phyloP scores from a whole-genome alignment of 352 stramenopile species.

The Phytophthora megakarya region DNA sequence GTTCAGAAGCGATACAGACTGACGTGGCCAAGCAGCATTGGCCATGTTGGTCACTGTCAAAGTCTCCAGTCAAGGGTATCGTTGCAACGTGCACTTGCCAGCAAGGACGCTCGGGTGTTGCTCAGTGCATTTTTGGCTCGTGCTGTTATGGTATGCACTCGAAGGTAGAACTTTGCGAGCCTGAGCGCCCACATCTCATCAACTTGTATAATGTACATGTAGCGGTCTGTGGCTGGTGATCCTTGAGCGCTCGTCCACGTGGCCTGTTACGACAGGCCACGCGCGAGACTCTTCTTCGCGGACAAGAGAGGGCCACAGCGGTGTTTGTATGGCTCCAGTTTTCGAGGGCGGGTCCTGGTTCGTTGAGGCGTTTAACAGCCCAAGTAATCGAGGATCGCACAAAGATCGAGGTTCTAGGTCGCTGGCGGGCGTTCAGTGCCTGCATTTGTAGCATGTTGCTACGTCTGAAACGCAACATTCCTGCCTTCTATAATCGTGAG shows the following conservation, averaged over 20 bases:
- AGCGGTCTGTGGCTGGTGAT: background rate
- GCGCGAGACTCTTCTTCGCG: constrained; percentile 23
- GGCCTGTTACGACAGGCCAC: constrained; percentile 13
- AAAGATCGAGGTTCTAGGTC: constrained; percentile 25
- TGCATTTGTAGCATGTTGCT: background rate
- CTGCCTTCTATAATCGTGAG: background rate
- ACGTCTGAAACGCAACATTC: constrained; percentile 22
- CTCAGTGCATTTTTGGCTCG: too few species aligned
- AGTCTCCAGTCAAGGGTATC: too few species aligned
- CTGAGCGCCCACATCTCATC: constrained; percentile 17
- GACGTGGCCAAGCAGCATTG: constrained; percentile 13
- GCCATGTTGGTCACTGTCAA: background rate
- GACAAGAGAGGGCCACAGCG: constrained; percentile 10
- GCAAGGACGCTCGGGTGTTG: too few species aligned
- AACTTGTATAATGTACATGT: constrained; percentile 1
- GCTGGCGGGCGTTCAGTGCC: constrained; percentile 23
- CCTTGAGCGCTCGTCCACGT: background rate
- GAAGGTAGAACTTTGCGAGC: constrained; percentile 4
- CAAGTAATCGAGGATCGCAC: constrained; percentile 7
- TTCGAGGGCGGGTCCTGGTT: constrained; percentile 20
- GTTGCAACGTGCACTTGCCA: too few species aligned
- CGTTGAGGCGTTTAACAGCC: constrained; percentile 19
- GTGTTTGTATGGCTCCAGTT: constrained; percentile 19
- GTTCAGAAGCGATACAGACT: constrained; percentile 16
- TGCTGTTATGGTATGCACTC: too few species aligned